Evolutionary conservation across 2,329 filamentous ascomycete genomes (phyloP).

Genomic region (Ceratocystis ficicola): DNA sequence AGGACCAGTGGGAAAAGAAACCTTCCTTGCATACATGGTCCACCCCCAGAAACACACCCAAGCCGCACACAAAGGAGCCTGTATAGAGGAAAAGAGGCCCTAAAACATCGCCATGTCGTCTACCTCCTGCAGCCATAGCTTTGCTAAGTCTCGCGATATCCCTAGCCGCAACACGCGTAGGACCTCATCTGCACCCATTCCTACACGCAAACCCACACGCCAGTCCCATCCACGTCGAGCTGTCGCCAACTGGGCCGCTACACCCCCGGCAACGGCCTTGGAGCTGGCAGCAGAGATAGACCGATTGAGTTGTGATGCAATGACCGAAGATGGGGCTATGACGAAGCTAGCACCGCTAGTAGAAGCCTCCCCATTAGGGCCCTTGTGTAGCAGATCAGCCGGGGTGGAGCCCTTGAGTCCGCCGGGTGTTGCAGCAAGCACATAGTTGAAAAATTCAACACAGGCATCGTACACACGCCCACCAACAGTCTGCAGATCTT

Average conservation of each 20-base stretch:
- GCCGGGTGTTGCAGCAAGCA: constrained; percentile 53
- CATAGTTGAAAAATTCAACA: constrained; percentile 65
- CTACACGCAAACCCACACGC: constrained; percentile 61
- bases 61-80: not conserved
- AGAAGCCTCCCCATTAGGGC: constrained; percentile 37
- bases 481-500: constrained; percentile 66
- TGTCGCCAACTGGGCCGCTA: not conserved
- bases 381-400: constrained; percentile 44
- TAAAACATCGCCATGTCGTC: constrained; percentile 41
- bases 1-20: not conserved
- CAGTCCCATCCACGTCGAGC: constrained; percentile 60
- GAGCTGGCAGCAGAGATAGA: constrained; percentile 44
- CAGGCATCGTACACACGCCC: constrained; percentile 60
- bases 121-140: constrained; percentile 55
- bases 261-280: constrained; percentile 29
- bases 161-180: constrained; percentile 59
- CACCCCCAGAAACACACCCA: not conserved
- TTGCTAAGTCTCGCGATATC: constrained; percentile 61
- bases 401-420: constrained; percentile 51
- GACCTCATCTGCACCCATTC: constrained; percentile 55
- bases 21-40: not conserved
- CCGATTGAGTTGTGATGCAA: constrained; percentile 50
- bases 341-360: constrained; percentile 45
- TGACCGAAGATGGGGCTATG: constrained; percentile 57
- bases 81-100: not conserved